These are phyloP conservation scores for Xylaria scruposa DNA, from an alignment of 495 filamentous ascomycete genomes.

Conservation along the genomic window DNA sequence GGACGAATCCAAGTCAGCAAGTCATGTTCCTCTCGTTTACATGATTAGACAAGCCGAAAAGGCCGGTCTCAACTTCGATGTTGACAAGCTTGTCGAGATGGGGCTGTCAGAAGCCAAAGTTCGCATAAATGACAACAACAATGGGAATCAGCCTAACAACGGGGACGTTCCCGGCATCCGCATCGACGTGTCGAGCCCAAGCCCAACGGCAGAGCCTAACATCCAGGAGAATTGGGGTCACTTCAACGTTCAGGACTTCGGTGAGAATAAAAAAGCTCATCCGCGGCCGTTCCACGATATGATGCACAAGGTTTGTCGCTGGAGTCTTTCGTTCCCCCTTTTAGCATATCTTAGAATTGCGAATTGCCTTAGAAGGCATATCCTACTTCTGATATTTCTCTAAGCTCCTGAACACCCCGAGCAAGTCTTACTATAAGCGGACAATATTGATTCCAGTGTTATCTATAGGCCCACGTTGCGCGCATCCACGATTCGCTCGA, in stretches of 20 bases:
- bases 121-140: conserved; percentile 33
- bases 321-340: no score
- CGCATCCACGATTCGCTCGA: conserved; percentile 77
- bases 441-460: no score
- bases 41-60: conserved; percentile 82
- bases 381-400: no score
- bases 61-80: conserved; percentile 75
- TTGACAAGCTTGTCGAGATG: conserved; percentile 69
- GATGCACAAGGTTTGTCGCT: conserved; percentile 46
- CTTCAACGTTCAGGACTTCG: conserved; percentile 28
- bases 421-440: no score
- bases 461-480: conserved; percentile 57
- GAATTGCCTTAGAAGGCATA: no score
- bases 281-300: conserved; percentile 59
- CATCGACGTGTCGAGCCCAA: conserved; percentile 41
- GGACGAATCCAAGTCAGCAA: conserved; percentile 64
- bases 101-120: conserved; percentile 55
- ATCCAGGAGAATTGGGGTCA: conserved; percentile 33
- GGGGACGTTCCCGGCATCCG: conserved; percentile 45
- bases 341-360: no score
- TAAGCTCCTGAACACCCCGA: no score
- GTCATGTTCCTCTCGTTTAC: conserved; percentile 80
- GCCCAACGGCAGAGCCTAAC: background rate
- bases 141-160: background rate
- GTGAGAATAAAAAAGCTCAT: conserved; percentile 21